Evolutionary conservation across 1,284 basidiomycete species (phyloP).

Genomic region (Marasmius tenuissimus): DNA sequence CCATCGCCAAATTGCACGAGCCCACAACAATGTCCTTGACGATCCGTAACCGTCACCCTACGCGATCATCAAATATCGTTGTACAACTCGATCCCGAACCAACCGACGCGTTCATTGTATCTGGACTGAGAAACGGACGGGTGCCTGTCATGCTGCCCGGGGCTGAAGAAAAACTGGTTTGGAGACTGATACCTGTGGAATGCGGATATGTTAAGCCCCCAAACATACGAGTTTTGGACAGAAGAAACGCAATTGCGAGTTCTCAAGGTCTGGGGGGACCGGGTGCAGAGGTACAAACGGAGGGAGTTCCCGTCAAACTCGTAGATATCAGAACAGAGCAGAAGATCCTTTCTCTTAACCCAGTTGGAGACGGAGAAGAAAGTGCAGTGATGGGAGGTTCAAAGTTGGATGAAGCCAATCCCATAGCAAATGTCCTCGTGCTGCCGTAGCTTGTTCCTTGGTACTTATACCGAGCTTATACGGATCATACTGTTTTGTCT

Average conservation of each 20-base stretch:
- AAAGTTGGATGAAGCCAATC: background rate
- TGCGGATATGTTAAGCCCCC: conserved; percentile 67
- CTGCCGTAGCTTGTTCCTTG: background rate
- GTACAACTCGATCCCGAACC: conserved; percentile 69
- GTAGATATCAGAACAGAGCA: conserved; percentile 51
- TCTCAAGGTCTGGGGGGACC: conserved; percentile 23
- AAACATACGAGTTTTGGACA: conserved; percentile 56
- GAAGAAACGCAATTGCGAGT: conserved; percentile 37
- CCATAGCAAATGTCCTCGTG: background rate
- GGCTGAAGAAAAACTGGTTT: conserved; percentile 59
- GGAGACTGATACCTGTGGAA: conserved; percentile 70
- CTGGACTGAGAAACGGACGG: conserved; percentile 65
- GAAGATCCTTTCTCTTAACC: background rate
- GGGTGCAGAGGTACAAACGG: conserved; percentile 25
- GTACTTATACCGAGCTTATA: background rate
- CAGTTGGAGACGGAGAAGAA: background rate
- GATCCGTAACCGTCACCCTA: conserved; percentile 64
- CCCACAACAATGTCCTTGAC: conserved; percentile 56
- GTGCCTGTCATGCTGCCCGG: conserved; percentile 71
- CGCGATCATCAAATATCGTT: conserved; percentile 62
- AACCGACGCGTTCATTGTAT: conserved; percentile 66
- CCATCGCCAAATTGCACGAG: conserved; percentile 59
- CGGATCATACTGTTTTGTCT: background rate
- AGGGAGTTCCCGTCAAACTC: conserved; percentile 50
- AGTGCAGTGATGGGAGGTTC: no score